phyloP scores from a whole-genome alignment of 2,329 filamentous ascomycete genomes.

The Colletotrichum sp. region DNA sequence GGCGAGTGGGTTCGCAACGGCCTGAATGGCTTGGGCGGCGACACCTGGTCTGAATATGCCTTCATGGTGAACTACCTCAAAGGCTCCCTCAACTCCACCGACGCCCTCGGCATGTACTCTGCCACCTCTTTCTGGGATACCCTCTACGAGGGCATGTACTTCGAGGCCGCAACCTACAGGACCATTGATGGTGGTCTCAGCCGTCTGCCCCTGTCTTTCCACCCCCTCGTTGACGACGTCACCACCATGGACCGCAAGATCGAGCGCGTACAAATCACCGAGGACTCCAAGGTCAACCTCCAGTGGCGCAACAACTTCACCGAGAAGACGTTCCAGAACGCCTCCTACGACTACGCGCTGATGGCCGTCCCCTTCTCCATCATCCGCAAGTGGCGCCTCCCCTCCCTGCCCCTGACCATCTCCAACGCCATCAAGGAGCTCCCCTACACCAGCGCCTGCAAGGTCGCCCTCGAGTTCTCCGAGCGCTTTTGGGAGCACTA shows the following conservation, averaged over 20 bases:
- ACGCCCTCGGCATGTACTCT: slow-evolving; percentile 36
- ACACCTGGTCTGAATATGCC: slow-evolving; percentile 68
- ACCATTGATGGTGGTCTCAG: slow-evolving; percentile 65
- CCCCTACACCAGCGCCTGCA: slow-evolving; percentile 51
- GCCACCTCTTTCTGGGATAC: slow-evolving; percentile 51
- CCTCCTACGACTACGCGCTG: slow-evolving; percentile 70
- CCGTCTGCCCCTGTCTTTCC: slow-evolving; percentile 65
- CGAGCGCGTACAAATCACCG: slow-evolving; percentile 57
- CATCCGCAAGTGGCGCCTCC: slow-evolving; percentile 65
- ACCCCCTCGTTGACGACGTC: slow-evolving; percentile 61
- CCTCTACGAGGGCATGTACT: slow-evolving; percentile 63
- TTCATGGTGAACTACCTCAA: slow-evolving; percentile 65
- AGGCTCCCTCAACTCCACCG: slow-evolving; percentile 56
- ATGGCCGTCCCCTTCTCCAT: slow-evolving; percentile 68
- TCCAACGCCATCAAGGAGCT: slow-evolving; percentile 51
- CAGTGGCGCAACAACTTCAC: slow-evolving; percentile 56
- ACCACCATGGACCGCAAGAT: slow-evolving; percentile 62
- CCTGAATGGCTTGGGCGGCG: slow-evolving; percentile 50
- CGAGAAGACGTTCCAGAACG: slow-evolving; percentile 42
- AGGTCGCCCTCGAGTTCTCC: slow-evolving; percentile 70
- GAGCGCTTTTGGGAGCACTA: slow-evolving; percentile 65
- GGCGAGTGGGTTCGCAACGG: slow-evolving; percentile 39
- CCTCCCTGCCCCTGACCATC: slow-evolving; percentile 45
- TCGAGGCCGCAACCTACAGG: slow-evolving; percentile 61
- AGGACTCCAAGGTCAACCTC: slow-evolving; percentile 58